phyloP scores from a whole-genome alignment of 2,329 filamentous ascomycete genomes.

The Penicillium sclerotiorum region DNA sequence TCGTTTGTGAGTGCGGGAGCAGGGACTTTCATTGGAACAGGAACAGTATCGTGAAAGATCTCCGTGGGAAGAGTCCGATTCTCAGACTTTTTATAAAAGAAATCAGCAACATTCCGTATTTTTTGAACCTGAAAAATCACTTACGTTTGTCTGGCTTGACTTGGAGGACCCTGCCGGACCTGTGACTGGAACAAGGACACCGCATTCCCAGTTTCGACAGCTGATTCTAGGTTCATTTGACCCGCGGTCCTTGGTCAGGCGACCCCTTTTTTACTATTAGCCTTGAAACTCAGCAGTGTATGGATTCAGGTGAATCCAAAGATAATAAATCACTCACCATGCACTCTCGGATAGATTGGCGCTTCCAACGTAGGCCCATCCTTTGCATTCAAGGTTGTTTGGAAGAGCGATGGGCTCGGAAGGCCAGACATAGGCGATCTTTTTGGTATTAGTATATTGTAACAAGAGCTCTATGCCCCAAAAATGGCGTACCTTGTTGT shows the following conservation, averaged over 20 bases:
- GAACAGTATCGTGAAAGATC: constrained; percentile 43
- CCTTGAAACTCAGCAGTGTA: neutral
- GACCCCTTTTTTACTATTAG: constrained; percentile 62
- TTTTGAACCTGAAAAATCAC: constrained; percentile 11
- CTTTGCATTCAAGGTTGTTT: constrained; percentile 40
- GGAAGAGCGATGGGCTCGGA: constrained; percentile 22
- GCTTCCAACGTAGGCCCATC: constrained; percentile 86
- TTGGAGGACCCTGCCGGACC: constrained; percentile 18
- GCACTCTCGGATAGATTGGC: constrained; percentile 92
- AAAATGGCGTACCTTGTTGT: constrained; percentile 73
- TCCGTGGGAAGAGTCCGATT: constrained; percentile 14
- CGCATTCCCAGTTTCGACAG: constrained; percentile 94
- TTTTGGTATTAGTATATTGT: neutral
- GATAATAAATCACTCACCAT: constrained; percentile 62
- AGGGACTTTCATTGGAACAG: constrained; percentile 50
- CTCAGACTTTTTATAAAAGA: neutral
- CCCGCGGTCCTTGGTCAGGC: constrained; percentile 68
- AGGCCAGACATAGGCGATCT: constrained; percentile 28
- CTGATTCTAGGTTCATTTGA: constrained; percentile 73
- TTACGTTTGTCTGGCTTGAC: constrained; percentile 34
- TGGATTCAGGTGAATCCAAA: neutral
- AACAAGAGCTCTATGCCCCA: neutral
- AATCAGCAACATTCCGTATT: constrained; percentile 7
- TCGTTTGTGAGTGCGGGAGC: constrained; percentile 10
- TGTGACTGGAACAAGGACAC: constrained; percentile 71